phyloP scores from a whole-genome alignment of 78 protist genomes.

The Paratrimastix pyriformis region DNA sequence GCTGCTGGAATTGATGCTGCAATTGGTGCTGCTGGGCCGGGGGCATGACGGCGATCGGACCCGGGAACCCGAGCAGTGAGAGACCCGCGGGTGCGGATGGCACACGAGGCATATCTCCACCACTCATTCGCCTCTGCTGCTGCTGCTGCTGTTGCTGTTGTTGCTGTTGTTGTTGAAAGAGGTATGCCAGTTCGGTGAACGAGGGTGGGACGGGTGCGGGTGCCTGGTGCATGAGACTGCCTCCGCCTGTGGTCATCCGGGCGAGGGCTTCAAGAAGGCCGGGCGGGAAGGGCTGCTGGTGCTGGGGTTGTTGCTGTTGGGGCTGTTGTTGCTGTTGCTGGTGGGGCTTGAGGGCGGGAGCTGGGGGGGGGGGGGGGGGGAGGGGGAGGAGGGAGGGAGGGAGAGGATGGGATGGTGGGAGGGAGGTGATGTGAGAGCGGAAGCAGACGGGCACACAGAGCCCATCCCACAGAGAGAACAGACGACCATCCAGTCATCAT shows the following conservation, averaged over 20 bases:
- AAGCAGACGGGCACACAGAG: background rate
- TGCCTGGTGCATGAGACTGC: background rate
- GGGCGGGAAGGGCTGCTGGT: background rate
- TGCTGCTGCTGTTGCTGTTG: background rate
- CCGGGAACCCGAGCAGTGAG: background rate
- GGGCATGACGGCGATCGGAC: background rate
- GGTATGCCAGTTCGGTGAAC: background rate
- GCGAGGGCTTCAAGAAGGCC: background rate
- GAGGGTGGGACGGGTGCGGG: background rate
- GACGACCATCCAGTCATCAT: too few species aligned
- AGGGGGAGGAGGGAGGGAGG: background rate
- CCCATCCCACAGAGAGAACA: too few species aligned
- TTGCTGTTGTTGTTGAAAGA: background rate
- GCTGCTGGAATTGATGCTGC: background rate
- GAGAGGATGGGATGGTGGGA: background rate
- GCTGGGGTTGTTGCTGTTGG: slow-evolving; percentile 10
- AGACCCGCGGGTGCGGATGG: background rate
- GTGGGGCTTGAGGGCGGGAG: background rate
- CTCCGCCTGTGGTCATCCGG: background rate
- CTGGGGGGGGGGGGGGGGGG: background rate
- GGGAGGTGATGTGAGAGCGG: background rate
- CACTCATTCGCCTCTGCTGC: too few species aligned
- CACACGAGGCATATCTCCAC: background rate
- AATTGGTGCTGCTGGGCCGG: background rate
- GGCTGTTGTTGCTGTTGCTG: slow-evolving; percentile 6